Base-by-base conservation (phyloP, 345 rosid species). In the Garcia nutans region DNA sequence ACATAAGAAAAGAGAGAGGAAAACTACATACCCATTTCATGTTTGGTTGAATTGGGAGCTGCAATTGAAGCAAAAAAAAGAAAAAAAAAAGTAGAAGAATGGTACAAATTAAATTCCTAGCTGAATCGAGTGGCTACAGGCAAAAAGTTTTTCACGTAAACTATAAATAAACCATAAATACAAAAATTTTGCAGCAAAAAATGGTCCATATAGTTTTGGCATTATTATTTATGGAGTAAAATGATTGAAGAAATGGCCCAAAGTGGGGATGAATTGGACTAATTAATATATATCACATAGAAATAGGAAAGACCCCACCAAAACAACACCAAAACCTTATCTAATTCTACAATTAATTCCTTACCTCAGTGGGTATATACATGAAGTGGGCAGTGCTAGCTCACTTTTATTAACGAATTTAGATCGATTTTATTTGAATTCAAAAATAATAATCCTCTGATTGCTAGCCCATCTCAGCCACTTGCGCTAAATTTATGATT, bases 401-500 rank as follows among this genome's bases (percentile, higher is more conserved):
- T 47, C 5, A 37, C 41, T 47, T 47, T 47, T 11, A 47, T 72
- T 68, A 65, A 69, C 69, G 75, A 31, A 75, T 77, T 62, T 42
- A 22, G 71, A n/a, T 75, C 73, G 73, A 66, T 37, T 37, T 28
- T 33, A 33, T 33, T 37, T 37, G 78, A 31, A 23, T 59, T 74
- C 2, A 2, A 56, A 37, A 37, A 37, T 37, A 37, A 70, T 16
- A 2, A 28, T 28, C 31, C 2, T 24, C 22, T 11, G 16, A 7
- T 41, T 4, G 45, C 71, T 41, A 7, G 33, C 71, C 61, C 68
- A 68, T 79, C 60, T 56, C 49, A 62, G 75, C 77, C 69, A 65
- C 31, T 81, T 70, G 45, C 60, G 61, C 65, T 56, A 55, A 69
- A 71, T 54, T 54, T 71, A 42, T 71, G 44, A 77, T 74, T 81